Evolutionary conservation across 2,329 filamentous ascomycete genomes (phyloP).

Genomic region (Cladosporium sp.): DNA sequence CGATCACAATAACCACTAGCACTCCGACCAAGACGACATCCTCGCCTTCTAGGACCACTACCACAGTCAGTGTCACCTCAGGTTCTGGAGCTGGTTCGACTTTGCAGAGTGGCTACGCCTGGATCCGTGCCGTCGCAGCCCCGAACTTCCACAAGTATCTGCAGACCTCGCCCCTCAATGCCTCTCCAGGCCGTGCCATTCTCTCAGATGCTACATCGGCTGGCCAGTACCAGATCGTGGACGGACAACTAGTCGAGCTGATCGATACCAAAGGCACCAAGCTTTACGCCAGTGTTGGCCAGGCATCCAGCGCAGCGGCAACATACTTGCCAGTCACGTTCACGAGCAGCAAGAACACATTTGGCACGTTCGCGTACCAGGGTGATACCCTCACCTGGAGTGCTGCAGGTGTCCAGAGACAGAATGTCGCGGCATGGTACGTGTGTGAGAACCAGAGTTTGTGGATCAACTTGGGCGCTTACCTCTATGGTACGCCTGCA

Average conservation of each 20-base stretch:
- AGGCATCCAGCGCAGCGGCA: conserved; percentile 46
- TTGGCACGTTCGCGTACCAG: conserved; percentile 58
- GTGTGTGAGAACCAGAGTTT: conserved; percentile 55
- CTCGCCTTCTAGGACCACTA: conserved; percentile 20
- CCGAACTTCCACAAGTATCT: conserved; percentile 55
- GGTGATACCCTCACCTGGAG: conserved; percentile 61
- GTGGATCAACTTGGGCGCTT: conserved; percentile 61
- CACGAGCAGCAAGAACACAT: conserved; percentile 52
- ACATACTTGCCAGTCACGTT: conserved; percentile 55
- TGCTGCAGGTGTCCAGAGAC: conserved; percentile 49
- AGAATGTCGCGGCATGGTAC: conserved; percentile 60
- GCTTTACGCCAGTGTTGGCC: conserved; percentile 52
- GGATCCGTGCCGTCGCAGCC: conserved; percentile 58
- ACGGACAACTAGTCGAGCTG: conserved; percentile 58
- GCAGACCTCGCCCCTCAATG: conserved; percentile 38
- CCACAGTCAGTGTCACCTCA: conserved; percentile 24
- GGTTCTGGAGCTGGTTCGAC: conserved; percentile 45
- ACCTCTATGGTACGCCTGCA: conserved; percentile 57
- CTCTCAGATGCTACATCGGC: conserved; percentile 55
- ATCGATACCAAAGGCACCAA: conserved; percentile 38
- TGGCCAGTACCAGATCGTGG: conserved; percentile 58
- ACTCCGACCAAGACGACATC: conserved; percentile 22
- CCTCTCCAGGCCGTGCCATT: conserved; percentile 49
- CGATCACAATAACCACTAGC: conserved; percentile 16
- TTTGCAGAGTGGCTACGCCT: conserved; percentile 54